Base-by-base conservation (phyloP, 352 stramenopile species). In the Phytopythium ostracodes region DNA sequence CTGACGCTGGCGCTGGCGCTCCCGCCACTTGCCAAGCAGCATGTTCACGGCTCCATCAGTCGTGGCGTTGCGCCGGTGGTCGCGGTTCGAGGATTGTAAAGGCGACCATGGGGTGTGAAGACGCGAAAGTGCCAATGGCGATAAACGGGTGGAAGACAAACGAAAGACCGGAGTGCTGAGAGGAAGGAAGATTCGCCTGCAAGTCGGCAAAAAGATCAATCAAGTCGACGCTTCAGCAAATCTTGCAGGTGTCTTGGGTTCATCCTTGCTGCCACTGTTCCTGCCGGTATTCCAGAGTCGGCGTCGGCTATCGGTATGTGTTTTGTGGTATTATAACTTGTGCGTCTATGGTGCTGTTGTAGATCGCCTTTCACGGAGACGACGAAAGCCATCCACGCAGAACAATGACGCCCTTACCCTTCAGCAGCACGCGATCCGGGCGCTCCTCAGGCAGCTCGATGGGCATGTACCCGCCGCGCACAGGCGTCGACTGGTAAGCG, bases 1-100 rank as follows among this genome's bases (percentile, higher is more conserved):
- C 64, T 90, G 27, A 83, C 73, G 14, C 72, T 74, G 25, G 66
- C 71, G 9, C 66, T 79, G 27, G 40, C 58, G 24, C 31, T 70
- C 18, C 66, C 66, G 7, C 64, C 33, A 15, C 20, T 62, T 22
- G 27, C 27, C 11, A 42, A 25, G 3, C 51, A 31, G 25, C 29
- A 29, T 12, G 25, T 54, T 11, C 35, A 24, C 50, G n/a, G 10
- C 15, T 27, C 14, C 1, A 42, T 42, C 9, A 20, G 47, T 18
- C 24, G 31, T 54, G 47, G n/a, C 11, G 31, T 31, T 14, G 27
- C 17, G 8, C 2, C 50, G 22, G 27, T 29, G 33, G 50, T 56
- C 17, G 22, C 12, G 2, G 50, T 56, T 18, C 17, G 50, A 1
- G 50, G 50, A 11, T 9, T 17, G 24, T 56, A 36, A 49, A 33